phyloP scores from a whole-genome alignment of 768 basidiomycete genomes.

The Trametes meyenii region DNA sequence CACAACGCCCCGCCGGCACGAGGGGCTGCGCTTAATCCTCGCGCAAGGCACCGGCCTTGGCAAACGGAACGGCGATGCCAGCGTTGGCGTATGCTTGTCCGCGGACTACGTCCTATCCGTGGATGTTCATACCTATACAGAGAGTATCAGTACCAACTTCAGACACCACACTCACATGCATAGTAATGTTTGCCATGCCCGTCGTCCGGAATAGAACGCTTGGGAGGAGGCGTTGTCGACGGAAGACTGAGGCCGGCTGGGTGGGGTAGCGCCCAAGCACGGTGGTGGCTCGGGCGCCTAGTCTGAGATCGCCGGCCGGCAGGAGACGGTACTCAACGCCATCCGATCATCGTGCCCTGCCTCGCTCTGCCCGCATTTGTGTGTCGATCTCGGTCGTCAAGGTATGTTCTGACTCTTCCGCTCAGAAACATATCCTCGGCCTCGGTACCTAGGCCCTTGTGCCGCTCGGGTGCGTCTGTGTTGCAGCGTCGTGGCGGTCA shows the following conservation, averaged over 20 bases:
- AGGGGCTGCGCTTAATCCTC: conserved; percentile 10
- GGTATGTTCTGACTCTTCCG: neutral
- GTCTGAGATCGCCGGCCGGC: too few relatives aligned
- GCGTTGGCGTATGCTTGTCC: neutral
- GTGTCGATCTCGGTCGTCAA: conserved; percentile 9
- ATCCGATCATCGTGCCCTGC: conserved; percentile 6
- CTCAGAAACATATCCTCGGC: neutral
- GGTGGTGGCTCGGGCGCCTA: too few relatives aligned
- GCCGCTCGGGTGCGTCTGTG: neutral
- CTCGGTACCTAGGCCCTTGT: neutral
- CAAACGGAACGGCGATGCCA: neutral
- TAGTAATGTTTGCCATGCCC: too few relatives aligned
- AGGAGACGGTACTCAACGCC: neutral
- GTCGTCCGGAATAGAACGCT: too few relatives aligned
- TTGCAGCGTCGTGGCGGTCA: neutral
- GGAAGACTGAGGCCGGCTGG: too few relatives aligned
- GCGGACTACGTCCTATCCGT: too few relatives aligned
- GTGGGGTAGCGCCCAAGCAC: too few relatives aligned
- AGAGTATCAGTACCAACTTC: too few relatives aligned
- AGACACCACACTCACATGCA: too few relatives aligned
- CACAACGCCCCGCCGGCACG: conserved; percentile 5
- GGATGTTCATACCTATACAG: too few relatives aligned
- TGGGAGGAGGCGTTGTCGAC: too few relatives aligned
- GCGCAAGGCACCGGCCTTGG: conserved; percentile 20
- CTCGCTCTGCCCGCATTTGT: neutral